Base-by-base conservation (phyloP, 192 early-diverging fungal genomes). In the Chytriomyces confervae region DNA sequence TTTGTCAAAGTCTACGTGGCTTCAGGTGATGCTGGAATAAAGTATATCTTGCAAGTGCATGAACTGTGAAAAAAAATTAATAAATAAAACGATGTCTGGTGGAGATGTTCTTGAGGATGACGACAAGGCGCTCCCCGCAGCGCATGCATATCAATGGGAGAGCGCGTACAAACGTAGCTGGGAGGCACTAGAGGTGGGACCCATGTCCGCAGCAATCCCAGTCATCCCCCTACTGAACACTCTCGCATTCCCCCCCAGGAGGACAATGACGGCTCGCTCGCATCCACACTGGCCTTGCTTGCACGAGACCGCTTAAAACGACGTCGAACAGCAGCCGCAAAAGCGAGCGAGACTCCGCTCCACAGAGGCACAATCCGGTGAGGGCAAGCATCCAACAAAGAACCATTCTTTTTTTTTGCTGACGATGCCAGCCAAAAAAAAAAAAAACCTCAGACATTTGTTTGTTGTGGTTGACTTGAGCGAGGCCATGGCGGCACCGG, bases 151-250 rank as follows among this genome's bases (percentile, higher is more conserved):
- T 77, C 82, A 93, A 49, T 99, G 97, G 97, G 95, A 97, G 82
- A 93, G 93, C 79, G 95, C 96, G 75, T 99, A 97, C 88, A 96
- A 97, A 82, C 91, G 96, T 18, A 92, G 91, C 73, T 99, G 97
- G 97, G 97, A 99, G 80, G 91, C 92, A 10, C 87, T 96, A 45
- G 93, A 94, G 75, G 95, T 96, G 69, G 10, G 57, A n/a, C n/a
- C 6, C 10, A 2, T 36, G 29, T 36, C 29, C 29, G 2, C 29
- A 36, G 2, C 29, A 2, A 27, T 20, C 1, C 50, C 23, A 10
- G 27, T 7, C 7, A 20, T n/a, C 0, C 9, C 1, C 11, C n/a
- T 13, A 6, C 24, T 69, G 43, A 18, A 13, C 11, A 66, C 50
- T 20, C 4, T 16, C 48, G n/a, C n/a, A n/a, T 5, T 3, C 18